phyloP scores from a whole-genome alignment of 805 yeast species.

The Teunomyces pallodes region DNA sequence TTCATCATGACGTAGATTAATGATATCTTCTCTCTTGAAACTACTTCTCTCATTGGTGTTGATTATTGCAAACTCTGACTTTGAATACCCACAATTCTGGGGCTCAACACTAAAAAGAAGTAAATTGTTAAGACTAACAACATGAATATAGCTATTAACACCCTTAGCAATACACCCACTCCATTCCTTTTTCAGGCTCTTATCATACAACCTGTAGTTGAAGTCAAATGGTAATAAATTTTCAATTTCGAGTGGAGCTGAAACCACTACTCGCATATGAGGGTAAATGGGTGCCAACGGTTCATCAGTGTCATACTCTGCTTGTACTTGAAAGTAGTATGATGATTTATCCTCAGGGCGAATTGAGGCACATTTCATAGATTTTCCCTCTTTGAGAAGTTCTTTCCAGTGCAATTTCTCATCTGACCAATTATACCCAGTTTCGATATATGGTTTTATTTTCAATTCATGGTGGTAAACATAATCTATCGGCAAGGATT shows the following conservation, averaged over 20 bases:
- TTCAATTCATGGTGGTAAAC: constrained; percentile 59
- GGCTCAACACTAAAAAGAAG: constrained; percentile 71
- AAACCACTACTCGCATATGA: constrained; percentile 69
- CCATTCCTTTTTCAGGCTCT: constrained; percentile 67
- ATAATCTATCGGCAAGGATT: constrained; percentile 71
- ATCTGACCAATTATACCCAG: constrained; percentile 66
- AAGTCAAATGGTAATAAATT: constrained; percentile 84
- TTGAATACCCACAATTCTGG: constrained; percentile 54
- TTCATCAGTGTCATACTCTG: constrained; percentile 60
- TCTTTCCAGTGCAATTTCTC: constrained; percentile 65
- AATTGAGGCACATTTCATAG: constrained; percentile 58
- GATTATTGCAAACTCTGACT: constrained; percentile 74
- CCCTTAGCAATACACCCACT: constrained; percentile 62
- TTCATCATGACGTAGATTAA: constrained; percentile 54
- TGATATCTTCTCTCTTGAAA: constrained; percentile 52
- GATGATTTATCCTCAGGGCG: constrained; percentile 38
- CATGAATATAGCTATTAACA: constrained; percentile 70
- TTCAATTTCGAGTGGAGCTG: constrained; percentile 84
- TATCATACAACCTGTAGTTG: constrained; percentile 72
- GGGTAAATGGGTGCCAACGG: constrained; percentile 78
- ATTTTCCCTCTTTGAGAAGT: constrained; percentile 46
- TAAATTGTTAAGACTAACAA: constrained; percentile 69
- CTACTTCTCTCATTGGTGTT: constrained; percentile 54
- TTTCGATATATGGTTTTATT: constrained; percentile 60
- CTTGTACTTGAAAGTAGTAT: constrained; percentile 72